Conservation (phyloP, 2,329 filamentous ascomycete species). For the Ascochyta pisi region DNA sequence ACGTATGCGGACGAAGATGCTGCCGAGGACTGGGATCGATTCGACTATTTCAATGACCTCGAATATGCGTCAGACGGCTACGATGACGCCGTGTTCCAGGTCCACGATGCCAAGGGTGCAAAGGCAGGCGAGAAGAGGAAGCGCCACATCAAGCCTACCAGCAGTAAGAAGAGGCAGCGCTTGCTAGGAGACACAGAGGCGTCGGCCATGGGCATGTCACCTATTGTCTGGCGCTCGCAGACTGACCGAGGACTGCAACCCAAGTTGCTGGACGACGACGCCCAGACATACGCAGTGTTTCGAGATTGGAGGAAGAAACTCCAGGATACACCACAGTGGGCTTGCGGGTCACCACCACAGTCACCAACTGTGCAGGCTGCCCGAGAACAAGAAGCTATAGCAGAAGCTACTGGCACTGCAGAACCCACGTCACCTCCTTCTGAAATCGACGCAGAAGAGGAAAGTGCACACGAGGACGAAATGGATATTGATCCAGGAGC, state of each 20-base stretch:
- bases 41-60: slow-evolving; percentile 57
- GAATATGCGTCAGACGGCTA: slow-evolving; percentile 58
- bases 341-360: slow-evolving; percentile 24
- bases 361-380: slow-evolving; percentile 20
- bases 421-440: slow-evolving; percentile 26
- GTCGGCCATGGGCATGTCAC: slow-evolving; percentile 29
- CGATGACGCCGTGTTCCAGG: slow-evolving; percentile 49
- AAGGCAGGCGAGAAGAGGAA: slow-evolving; percentile 43
- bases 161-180: slow-evolving; percentile 39
- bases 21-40: slow-evolving; percentile 54
- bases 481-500: slow-evolving; percentile 48
- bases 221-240: slow-evolving; percentile 47
- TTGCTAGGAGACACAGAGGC: slow-evolving; percentile 2
- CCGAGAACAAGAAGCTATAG: slow-evolving; percentile 16
- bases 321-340: slow-evolving; percentile 37
- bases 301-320: slow-evolving; percentile 55
- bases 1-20: slow-evolving; percentile 41
- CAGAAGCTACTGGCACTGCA: slow-evolving; percentile 4
- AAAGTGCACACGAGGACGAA: slow-evolving; percentile 23
- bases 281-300: slow-evolving; percentile 50
- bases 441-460: slow-evolving; percentile 21
- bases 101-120: slow-evolving; percentile 26
- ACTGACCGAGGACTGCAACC: slow-evolving; percentile 29
- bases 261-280: slow-evolving; percentile 37
- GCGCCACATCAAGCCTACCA: slow-evolving; percentile 22